Evolutionary conservation across 1,139 yeast genomes (phyloP), one percentile per base, ranked within the genome.

Genomic region (Pichia sp.): DNA sequence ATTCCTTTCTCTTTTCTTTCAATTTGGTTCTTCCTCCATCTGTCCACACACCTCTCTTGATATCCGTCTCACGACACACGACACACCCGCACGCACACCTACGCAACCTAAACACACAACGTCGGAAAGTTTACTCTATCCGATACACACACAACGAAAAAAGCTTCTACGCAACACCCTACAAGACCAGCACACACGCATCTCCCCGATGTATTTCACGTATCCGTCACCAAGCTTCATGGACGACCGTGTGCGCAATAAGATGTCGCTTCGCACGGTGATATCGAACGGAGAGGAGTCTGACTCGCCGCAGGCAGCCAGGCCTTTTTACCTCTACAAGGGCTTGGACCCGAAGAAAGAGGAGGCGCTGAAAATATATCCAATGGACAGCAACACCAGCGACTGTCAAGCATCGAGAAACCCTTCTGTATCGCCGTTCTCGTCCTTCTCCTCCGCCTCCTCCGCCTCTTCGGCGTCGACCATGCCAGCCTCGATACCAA

Each of bases 291-390:
- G 43, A 40, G 45, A 40, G 16, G 47, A 29, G n/a, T 3, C 23
- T 19, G 23, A 19, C 23, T 19, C 23, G 23, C 23, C 23, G 23
- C 23, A 19, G 23, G 23, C 26, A 15, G 10, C 51, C 16, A 45
- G 56, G 13, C 67, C 67, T 4, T 64, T 64, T 51, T 62, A 60
- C 44, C 54, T 64, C 13, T 64, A 64, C 54, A 62, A 62, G 55
- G 56, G 56, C 3, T 51, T 55, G 19, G 47, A 36, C 15, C 52
- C 52, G 3, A 52, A 53, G 32, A 45, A 45, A 15, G 54, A 53
- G 34, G 58, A 55, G 45, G 34, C 30, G 11, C 41, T 55, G 1
- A 55, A 55, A 42, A 53, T 55, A 16, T 55, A 53, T 41, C 58
- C 56, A 3, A 26, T 46, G 8, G 23, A 42, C 23, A 19, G 23